These are phyloP conservation scores for Amanita polypyramis DNA, from an alignment of 768 basidiomycete genomes.

Conservation along the genomic window DNA sequence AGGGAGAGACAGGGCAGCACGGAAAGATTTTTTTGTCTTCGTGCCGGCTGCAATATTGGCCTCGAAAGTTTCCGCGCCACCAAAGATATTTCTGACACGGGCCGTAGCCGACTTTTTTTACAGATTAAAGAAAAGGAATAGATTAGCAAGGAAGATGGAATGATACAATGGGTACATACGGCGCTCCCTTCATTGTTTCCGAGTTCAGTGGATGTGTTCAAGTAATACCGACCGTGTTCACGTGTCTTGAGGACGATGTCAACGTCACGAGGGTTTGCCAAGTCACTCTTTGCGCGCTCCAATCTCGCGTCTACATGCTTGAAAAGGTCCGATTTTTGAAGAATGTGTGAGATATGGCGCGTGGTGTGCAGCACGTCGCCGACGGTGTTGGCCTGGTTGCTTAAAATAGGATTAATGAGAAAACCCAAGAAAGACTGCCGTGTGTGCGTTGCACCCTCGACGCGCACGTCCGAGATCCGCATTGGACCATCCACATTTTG, in stretches of 20 bases:
- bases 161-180: conserved; percentile 35
- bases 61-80: conserved; percentile 83
- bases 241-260: conserved; percentile 72
- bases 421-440: conserved; percentile 74
- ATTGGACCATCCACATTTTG: conserved; percentile 56
- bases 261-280: conserved; percentile 51
- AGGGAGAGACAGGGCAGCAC: conserved; percentile 56
- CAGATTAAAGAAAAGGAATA: conserved; percentile 2
- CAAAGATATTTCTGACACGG: conserved; percentile 79
- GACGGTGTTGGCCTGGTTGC: conserved; percentile 28
- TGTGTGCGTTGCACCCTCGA: conserved; percentile 69
- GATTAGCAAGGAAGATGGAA: not conserved
- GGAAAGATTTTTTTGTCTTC: conserved; percentile 75
- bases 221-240: conserved; percentile 66
- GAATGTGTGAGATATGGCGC: conserved; percentile 49
- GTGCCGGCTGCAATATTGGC: conserved; percentile 80
- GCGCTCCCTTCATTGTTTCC: conserved; percentile 91
- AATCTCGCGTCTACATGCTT: conserved; percentile 51
- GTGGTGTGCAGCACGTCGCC: conserved; percentile 64
- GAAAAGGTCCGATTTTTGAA: conserved; percentile 75
- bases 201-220: conserved; percentile 82
- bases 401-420: conserved; percentile 57
- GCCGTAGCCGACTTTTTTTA: conserved; percentile 78
- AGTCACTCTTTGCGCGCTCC: conserved; percentile 41
- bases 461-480: conserved; percentile 64